Conservation (phyloP, 2,329 filamentous ascomycete genomes). For the Gaeumannomyces tritici region DNA sequence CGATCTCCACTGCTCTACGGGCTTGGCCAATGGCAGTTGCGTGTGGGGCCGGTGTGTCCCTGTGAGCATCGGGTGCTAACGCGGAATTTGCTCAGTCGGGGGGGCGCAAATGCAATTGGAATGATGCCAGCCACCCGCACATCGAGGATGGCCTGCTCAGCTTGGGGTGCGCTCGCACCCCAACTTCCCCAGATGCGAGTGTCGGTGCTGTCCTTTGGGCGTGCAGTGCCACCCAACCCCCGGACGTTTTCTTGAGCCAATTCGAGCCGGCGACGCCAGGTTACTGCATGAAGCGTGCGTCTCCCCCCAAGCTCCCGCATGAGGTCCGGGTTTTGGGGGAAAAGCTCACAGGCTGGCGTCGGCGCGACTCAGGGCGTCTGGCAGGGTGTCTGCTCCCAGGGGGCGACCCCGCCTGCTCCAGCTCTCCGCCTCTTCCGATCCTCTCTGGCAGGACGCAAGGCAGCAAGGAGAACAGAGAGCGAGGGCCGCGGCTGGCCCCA, state of each 20-base stretch:
- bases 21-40: background rate
- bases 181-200: background rate
- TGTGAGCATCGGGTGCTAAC: background rate
- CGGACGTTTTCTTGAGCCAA: background rate
- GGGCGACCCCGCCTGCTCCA: too few species aligned
- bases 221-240: background rate
- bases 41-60: background rate
- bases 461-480: background rate
- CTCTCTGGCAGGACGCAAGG: too few species aligned
- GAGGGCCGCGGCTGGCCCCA: background rate
- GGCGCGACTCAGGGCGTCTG: background rate
- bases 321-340: background rate
- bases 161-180: background rate
- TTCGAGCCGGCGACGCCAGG: background rate
- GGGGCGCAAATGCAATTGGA: background rate
- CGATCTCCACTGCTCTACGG: background rate
- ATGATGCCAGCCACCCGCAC: too few species aligned
- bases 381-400: too few species aligned
- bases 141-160: background rate
- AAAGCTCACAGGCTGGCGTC: background rate
- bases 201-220: background rate
- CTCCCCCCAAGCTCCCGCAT: background rate
- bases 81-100: background rate
- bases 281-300: background rate
- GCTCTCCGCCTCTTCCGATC: too few species aligned